Base-by-base conservation (phyloP, 257 asterid species). In the Penstemon eatonii region DNA sequence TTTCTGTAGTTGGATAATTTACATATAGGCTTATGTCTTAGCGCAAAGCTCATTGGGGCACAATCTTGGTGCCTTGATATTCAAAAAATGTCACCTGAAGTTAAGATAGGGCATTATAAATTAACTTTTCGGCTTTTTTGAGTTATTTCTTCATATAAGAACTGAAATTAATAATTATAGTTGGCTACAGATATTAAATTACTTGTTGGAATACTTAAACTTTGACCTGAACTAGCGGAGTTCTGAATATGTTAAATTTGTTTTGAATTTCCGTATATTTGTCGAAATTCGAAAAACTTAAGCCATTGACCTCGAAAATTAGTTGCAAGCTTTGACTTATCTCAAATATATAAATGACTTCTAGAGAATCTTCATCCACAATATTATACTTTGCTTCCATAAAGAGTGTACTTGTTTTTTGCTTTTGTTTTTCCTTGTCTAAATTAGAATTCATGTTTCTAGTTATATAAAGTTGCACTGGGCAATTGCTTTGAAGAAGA, bases 391-490 rank as follows among this genome's bases (percentile, higher is more conserved):
- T 45, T 51, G 65, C 63, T 44, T 60, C 8, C 8, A 41, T 7
- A 7, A 44, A 41, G 46, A 37, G 63, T 52, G 8, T 45, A 12
- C 25, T 4, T 15, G 40, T 4, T 44, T 11, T 12, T 55, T 45
- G 4, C 44, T 39, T 52, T 37, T n/a, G 18, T 33, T 18, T 49
- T 37, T 6, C 36, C 51, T 64, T 12, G 40, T 63, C 76, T 73
- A 12, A 79, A 41, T 61, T 69, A 53, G 69, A 11, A 57, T 61
- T 68, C 12, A 8, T 67, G 39, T 25, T 63, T 43, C 54, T 73
- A 88, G 97, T 72, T 93, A 72, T 90, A 93, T 70, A 88, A 90
- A 86, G 88, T 84, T 19, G 96, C 97, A 1, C 80, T 93, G 8
- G 97, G 90, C 9, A 85, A 86, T 74, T 86, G 89, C 76, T 93